Evolutionary conservation across 805 yeast species (phyloP), one percentile per base, ranked within the genome.

Genomic region (Candida suzukii): DNA sequence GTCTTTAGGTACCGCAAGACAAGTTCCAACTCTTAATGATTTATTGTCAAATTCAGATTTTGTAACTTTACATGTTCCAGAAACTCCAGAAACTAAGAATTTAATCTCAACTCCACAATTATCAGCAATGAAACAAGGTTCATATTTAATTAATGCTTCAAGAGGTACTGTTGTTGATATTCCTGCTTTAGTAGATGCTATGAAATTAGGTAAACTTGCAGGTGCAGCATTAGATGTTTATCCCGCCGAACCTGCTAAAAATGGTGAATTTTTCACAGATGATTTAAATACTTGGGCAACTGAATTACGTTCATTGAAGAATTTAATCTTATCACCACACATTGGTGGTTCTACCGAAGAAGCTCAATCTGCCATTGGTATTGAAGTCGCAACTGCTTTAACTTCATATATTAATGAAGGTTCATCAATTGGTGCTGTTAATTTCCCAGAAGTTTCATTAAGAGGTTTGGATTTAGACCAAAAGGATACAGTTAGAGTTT

Each of bases 301-400:
- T 27, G 96, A 90, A 61, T 75, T 93, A 54, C 74, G 80, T 52
- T 69, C 84, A 11, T 74, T 88, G 61, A 80, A 90, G 68, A 93
- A 93, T 67, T 79, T 91, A 47, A 88, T 93, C 50, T 74, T 93
- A 57, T 83, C 98, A 41, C 99, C 99, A 27, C 99, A 93, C 62
- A 93, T 93, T 54, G 99, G 99, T 68, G 99, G 99, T 52, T 88
- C 97, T 39, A 93, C 99, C 37, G 98, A 91, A 67, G 99, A 93
- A 73, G 99, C 99, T 30, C 99, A 93, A 74, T 76, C 86, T 42
- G 95, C 98, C 32, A 93, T 93, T 59, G 99, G 99, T 69, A 72
- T 91, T 46, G 99, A 93, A 71, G 99, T 93, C 46, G 87, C 83
- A 46, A 73, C 83, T 36, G 80, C 95, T 31, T 74, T 93, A 57